Evolutionary conservation across 2,329 filamentous ascomycete species (phyloP), one percentile per base, ranked within the genome.

Genomic region (Colletotrichum sp.): DNA sequence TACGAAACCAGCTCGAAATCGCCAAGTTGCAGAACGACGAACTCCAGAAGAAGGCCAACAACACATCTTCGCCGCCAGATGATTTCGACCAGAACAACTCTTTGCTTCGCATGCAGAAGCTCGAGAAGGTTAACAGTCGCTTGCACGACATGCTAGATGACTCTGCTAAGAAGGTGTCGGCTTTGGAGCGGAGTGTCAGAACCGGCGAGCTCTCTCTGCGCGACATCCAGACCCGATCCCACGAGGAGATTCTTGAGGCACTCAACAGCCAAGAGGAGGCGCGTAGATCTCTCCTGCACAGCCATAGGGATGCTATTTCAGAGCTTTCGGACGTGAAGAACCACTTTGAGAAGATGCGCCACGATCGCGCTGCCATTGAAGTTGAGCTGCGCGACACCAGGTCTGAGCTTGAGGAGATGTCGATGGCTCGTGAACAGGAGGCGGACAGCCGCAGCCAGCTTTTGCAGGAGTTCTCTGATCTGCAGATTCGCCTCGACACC

Each of bases 11-110:
- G 83, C 90, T 99, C 68, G 96, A 99, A 82, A 92, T 99, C 83
- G 93, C 94, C 6, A 94, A 98, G 84, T 98, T 99, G 95, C 95
- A 98, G 80, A 98, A 98, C 85, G 93, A 95, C 39, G 96, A 99
- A 81, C 91, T 99, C 8, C 95, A 98, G 82, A 96, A 92, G 81
- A 96, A 98, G 82, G 87, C 98, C 57, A 94, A 96, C 52, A 92
- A 94, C 63, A 87, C 87, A 12, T 93, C 92, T 0, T 92, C 93
- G 5, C 86, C 86, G 8, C 90, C 90, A 28, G 93, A 95, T 44
- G 92, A 88, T 83, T 83, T 81, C 34, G 94, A 96, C 55, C 93
- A 97, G 60, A 96, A 93, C 79, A 95, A 95, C 2, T 96, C 95
- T 3, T 83, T 94, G 64, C 91, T 93, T 71, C 93, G 97, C 18